Evolutionary conservation across 192 early-diverging fungal species (phyloP), one percentile per base, ranked within the genome.

Genomic region (Kickxella alabastrina): DNA sequence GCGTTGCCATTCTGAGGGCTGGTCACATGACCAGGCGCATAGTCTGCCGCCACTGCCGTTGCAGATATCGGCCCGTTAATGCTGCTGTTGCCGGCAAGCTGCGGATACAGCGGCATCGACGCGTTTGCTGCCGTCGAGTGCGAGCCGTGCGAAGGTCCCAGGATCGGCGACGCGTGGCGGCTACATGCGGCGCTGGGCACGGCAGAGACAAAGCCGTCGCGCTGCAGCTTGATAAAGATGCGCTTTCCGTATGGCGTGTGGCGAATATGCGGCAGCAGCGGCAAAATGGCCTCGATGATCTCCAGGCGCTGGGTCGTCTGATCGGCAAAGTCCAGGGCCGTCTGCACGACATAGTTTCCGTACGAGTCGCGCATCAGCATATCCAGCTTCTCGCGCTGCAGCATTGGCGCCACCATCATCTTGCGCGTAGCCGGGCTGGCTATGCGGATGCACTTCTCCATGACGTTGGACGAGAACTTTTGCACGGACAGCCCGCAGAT

Each of bases 331-430:
- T 93, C 91, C 26, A 93, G 68, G 26, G 89, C 87, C 4, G 90
- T 93, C 66, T 93, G 92, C 9, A 93, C 85, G 3, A 93, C 92
- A 62, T 92, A 93, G 64, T 93, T 93, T 39, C 87, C 92, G 58
- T 85, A 93, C 14, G 87, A 90, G 57, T 93, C 92, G 15, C 87
- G 79, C 46, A 93, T 71, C 14, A 93, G 76, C 55, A 84, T 85
- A 27, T 93, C 90, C 40, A 93, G 76, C 24, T 79, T 71, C 14
- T 81, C 79, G 59, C 80, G 81, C 71, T 86, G 83, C 49, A 87
- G 75, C 75, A 93, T 62, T 52, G 88, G 88, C 22, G 80, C 82
- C 53, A 93, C 86, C 43, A 93, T 68, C 37, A 63, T 57, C 25
- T 77, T 68, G 56, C 89, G 82, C 24, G 85, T 88, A 6, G 82